Conservation (phyloP, 179 eudicot genomes). For the Sideroxylon spinosum region DNA sequence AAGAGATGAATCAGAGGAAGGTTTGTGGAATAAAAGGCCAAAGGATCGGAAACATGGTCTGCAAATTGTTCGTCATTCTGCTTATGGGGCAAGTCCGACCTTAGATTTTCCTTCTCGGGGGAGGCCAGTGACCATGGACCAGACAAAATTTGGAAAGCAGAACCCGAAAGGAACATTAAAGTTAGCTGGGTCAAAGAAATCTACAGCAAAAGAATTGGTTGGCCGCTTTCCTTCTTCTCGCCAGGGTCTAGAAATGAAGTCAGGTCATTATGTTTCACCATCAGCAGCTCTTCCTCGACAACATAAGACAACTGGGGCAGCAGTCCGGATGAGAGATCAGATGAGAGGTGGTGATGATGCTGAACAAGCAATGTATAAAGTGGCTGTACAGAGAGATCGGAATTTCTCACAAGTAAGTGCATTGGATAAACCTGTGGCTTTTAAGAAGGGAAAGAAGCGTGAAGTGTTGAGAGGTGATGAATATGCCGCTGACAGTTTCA, state of each 20-base stretch:
- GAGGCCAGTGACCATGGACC: constrained; percentile 29
- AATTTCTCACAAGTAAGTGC: constrained; percentile 34
- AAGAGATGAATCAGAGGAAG: constrained; percentile 52
- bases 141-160: constrained; percentile 37
- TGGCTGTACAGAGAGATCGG: constrained; percentile 42
- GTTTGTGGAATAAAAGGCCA: constrained; percentile 44
- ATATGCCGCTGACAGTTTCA: constrained; percentile 32
- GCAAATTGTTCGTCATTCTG: constrained; percentile 35
- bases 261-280: constrained; percentile 36
- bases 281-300: constrained; percentile 26
- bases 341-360: constrained; percentile 34
- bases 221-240: constrained; percentile 28
- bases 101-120: constrained; percentile 38
- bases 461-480: constrained; percentile 42
- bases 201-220: constrained; percentile 36
- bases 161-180: constrained; percentile 55
- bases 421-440: constrained; percentile 34
- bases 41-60: constrained; percentile 46
- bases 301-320: constrained; percentile 32
- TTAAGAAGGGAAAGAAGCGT: constrained; percentile 51
- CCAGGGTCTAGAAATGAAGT: constrained; percentile 38
- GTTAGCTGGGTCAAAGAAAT: constrained; percentile 37
- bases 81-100: constrained; percentile 32
- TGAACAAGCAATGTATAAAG: constrained; percentile 43
- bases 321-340: constrained; percentile 37